Conservation (phyloP, 768 basidiomycete species). For the Phanerochaete sordida region DNA sequence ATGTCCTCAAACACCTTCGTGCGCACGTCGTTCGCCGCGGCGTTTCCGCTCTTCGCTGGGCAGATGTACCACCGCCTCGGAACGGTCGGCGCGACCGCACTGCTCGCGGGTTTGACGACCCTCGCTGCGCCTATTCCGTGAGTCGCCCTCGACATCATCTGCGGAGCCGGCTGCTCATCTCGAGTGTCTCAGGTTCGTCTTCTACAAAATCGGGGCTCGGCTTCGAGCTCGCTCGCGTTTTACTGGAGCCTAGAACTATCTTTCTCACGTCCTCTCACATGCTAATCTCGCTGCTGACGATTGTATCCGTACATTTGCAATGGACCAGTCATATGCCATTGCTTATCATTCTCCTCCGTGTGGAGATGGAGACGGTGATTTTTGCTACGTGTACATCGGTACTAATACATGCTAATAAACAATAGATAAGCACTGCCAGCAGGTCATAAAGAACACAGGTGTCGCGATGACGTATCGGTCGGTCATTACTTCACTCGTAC, state of each 20-base stretch:
- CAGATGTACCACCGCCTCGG: conserved; percentile 39
- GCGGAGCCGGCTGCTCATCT: background rate
- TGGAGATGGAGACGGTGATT: background rate
- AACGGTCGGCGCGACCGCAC: conserved; percentile 34
- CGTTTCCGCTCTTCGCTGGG: conserved; percentile 39
- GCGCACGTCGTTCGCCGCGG: conserved; percentile 36
- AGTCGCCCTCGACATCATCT: conserved; percentile 8
- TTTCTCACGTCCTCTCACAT: too few relatives aligned
- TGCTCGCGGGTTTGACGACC: conserved; percentile 37
- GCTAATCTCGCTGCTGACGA: too few relatives aligned
- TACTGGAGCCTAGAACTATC: conserved; percentile 15
- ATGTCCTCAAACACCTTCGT: conserved; percentile 61
- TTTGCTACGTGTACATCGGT: background rate
- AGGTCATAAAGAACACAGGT: too few relatives aligned
- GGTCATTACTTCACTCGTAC: conserved; percentile 26
- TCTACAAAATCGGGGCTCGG: conserved; percentile 44
- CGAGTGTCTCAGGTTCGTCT: conserved; percentile 37
- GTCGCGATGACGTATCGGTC: background rate
- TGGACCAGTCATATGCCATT: background rate
- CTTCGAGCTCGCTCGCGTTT: conserved; percentile 42
- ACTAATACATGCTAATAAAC: background rate
- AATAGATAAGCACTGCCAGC: too few relatives aligned
- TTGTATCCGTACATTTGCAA: too few relatives aligned
- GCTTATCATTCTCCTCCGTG: background rate
- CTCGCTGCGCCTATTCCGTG: conserved; percentile 36